A percentile compares a stretch with the other conserved stretches of the same genome.
Evolutionary conservation across 2,329 filamentous ascomycete species (phyloP).

Genomic region (Byssothecium circinans): DNA sequence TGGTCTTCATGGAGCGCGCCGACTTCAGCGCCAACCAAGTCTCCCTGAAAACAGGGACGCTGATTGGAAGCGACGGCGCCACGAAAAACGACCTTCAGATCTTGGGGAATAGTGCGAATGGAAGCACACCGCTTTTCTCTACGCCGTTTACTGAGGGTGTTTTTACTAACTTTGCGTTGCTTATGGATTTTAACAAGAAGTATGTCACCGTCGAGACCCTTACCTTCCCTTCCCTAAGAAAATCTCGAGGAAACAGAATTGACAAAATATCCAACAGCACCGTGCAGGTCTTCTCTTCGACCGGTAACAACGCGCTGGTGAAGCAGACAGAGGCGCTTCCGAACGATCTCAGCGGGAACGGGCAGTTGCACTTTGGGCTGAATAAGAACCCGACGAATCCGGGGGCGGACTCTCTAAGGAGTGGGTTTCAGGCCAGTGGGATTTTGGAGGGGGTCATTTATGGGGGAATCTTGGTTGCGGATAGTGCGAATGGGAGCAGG

Average conservation of each 20-base stretch:
- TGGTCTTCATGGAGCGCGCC: constrained; percentile 18
- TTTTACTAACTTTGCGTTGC: constrained; percentile 17
- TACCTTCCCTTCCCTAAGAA: neutral
- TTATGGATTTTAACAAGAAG: constrained; percentile 18
- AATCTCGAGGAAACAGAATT: neutral
- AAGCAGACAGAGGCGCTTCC: constrained; percentile 11
- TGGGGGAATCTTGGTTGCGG: constrained; percentile 17
- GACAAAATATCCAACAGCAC: constrained; percentile 5
- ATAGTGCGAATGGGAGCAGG: constrained; percentile 9
- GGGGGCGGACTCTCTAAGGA: constrained; percentile 13
- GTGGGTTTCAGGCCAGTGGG: constrained; percentile 14
- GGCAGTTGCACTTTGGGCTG: constrained; percentile 16
- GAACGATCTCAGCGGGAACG: constrained; percentile 20
- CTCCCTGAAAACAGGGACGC: constrained; percentile 17
- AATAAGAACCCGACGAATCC: constrained; percentile 21
- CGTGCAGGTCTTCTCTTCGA: constrained; percentile 19
- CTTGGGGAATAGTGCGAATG: constrained; percentile 13
- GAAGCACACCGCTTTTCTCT: constrained; percentile 11
- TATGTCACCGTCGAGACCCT: neutral
- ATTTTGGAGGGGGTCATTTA: constrained; percentile 20
- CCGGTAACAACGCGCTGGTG: constrained; percentile 10
- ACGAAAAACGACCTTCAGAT: constrained; percentile 17
- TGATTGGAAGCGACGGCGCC: constrained; percentile 18
- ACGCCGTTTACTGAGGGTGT: constrained; percentile 11
- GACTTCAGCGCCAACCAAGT: constrained; percentile 16